Base-by-base conservation (phyloP, 2,329 filamentous ascomycete species). In the Aureobasidium leucospermi region DNA sequence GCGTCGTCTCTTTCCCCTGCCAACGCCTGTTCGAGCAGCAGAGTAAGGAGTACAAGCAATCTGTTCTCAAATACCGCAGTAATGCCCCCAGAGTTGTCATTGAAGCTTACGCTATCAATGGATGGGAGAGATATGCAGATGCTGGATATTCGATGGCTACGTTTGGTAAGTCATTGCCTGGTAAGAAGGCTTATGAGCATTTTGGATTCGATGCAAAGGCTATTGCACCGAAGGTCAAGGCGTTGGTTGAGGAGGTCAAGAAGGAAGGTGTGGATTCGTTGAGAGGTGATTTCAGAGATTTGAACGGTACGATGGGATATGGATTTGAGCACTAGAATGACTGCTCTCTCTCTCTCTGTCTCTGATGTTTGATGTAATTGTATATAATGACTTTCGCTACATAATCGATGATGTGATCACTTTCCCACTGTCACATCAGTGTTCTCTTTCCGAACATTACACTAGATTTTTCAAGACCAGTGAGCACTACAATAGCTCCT, bases 121-220 rank as follows among this genome's bases (percentile, higher is more conserved):
- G 81, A 0, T 85, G 82, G 82, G 83, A 85, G 70, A 69, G 82
- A 19, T 85, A 84, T 65, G 82, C 81, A 0, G 78, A 84, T 67
- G 82, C 81, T 0, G 80, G 78, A 1, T 75, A 75, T 61, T 79
- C 74, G 49, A 79, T 85, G 76, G 74, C 75, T 46, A 71, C 73
- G 0, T 85, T 84, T 63, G 82, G 81, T 0, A 80, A 85, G 65
- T 80, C 76, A 15, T 67, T 85, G 46, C 81, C 82, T 0, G 79
- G 81, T 0, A 77, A 78, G 62, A 75, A 76, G 10, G 79, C 79
- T 2, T 84, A 84, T 66, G 76, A 78, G 63, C 78, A 78, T 58
- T 84, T 84, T 66, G 79, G 81, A 1, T 84, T 80, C 62, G 77
- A 82, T 53, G 74, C 70, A 2, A 65, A 75, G 62, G 69, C 67